Base-by-base conservation (phyloP, 2,329 filamentous ascomycete species). In the Epichloe gansuensis region DNA sequence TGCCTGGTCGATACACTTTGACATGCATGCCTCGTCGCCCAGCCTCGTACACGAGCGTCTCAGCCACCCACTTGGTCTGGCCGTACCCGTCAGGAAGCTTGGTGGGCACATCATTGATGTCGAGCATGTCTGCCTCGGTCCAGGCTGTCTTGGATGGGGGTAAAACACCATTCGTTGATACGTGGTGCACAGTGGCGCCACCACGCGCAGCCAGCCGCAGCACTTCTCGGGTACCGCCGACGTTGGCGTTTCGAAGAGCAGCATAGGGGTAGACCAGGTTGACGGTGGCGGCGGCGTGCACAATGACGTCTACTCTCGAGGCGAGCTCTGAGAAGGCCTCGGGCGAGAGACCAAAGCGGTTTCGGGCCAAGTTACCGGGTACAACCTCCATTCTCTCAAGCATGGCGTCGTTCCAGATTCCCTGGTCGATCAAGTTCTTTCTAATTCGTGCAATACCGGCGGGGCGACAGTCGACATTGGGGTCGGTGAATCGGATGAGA, bases 251-350 rank as follows among this genome's bases (percentile, higher is more conserved):
- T 50, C 85, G 77, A 57, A 91, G 71, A 0, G 85, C 84, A 42
- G 86, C 87, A 58, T 90, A 90, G 0, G 87, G 86, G 58, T 91
- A 90, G 0, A 91, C 85, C 47, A 91, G 71, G 62, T 89, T 89
- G 61, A 91, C 87, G 0, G 82, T 86, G 5, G 87, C 87, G 27
- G 81, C 87, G 38, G 85, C 83, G 62, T 91, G 87, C 1, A 90
- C 74, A 52, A 91, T 84, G 38, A 89, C 85, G 55, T 90, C 74
- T 1, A 87, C 74, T 6, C 81, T 77, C 11, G 71, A 66, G 1
- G 81, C 82, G 7, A 90, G 72, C 31, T 81, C 74, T 25, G 82
- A 75, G 58, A 88, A 90, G 0, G 71, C 73, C 12, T 84, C 78
- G 0, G 78, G 75, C 0, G 81, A 74, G 21, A 90, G 75, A 50